Evolutionary conservation across 73 alveolate species (phyloP).

Genomic region (Blepharisma japonicum): DNA sequence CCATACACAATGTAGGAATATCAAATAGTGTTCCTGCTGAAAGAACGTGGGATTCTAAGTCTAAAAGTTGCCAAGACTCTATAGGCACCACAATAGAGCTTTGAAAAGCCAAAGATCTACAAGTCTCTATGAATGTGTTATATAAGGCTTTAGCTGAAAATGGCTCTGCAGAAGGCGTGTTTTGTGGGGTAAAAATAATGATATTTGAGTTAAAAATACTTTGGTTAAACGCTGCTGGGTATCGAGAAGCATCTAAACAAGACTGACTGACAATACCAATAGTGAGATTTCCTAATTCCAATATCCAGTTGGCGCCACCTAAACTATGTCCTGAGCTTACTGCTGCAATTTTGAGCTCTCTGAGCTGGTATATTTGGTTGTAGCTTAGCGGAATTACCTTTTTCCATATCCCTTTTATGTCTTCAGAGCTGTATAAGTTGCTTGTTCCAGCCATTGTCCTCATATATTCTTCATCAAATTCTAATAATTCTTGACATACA

Average conservation of each 20-base stretch:
- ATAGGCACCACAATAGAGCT: not conserved
- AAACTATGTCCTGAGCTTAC: conserved; percentile 28
- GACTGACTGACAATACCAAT: not conserved
- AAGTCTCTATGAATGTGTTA: not conserved
- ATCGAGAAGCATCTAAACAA: not conserved
- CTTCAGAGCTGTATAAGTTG: not conserved
- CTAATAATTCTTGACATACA: conserved; percentile 3
- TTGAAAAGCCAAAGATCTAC: conserved; percentile 18
- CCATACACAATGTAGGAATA: conserved; percentile 12
- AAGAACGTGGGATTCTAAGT: conserved; percentile 2
- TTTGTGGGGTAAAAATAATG: conserved; percentile 3
- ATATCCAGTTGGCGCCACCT: conserved; percentile 12
- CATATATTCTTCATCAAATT: conserved; percentile 10
- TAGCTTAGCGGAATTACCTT: conserved; percentile 7
- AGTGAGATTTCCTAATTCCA: not conserved
- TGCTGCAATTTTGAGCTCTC: conserved; percentile 16
- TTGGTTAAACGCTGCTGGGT: conserved; percentile 28
- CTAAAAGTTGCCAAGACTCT: conserved; percentile 20
- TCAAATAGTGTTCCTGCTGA: conserved; percentile 7
- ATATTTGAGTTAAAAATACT: not conserved
- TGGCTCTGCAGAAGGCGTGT: not conserved
- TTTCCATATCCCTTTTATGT: conserved; percentile 13
- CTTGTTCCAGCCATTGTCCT: conserved; percentile 19
- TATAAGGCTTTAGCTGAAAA: not conserved
- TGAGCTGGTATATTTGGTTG: not conserved